Evolutionary conservation across 2,329 filamentous ascomycete species (phyloP), one percentile per base, ranked within the genome.

Genomic region (Pezizomycotina sp.): DNA sequence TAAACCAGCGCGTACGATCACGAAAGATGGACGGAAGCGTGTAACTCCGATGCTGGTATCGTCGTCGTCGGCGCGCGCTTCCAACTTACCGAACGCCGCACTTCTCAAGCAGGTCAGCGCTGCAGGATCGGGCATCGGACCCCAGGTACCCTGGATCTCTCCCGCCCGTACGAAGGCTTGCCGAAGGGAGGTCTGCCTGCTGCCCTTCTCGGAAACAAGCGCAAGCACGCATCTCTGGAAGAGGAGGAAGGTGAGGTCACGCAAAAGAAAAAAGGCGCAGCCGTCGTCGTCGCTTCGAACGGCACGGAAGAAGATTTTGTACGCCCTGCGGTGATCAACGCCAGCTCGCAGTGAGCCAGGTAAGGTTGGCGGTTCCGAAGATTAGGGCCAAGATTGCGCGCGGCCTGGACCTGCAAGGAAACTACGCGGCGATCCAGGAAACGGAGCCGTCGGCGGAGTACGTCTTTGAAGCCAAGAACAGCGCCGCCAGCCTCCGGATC

Each of bases 11-110:
- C 81, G 86, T 45, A 93, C 86, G 0, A 76, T 93, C 42, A 92
- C 82, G 0, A 95, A 93, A 55, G 86, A 98, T 48, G 89, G 89
- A 19, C 95, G 89, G 60, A 98, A 98, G 61, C 71, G 89, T 36
- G 86, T 98, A 36, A 80, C 83, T 3, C 89, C 89, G 2, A 64
- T 98, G 46, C 65, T 98, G 8, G 81, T 98, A 5, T 92, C 86
- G 1, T 83, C 82, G 15, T 27, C 21, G 20, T 21, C 29, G 9
- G 24, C 41, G 5, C 38, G 36, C 3, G 38, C 36, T 16, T 51
- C 49, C 26, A 52, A 50, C 25, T 43, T 52, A 9, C 50, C 50
- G 9, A 51, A 51, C 18, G 49, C 49, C 5, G 49, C 51, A 20
- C 48, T 52, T 25, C 31, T 52, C 7, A 46, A 49, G 24, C 47